These are phyloP conservation scores for Simplicillium sp. DNA, from an alignment of 2,329 filamentous ascomycete species.

Conservation along the genomic window DNA sequence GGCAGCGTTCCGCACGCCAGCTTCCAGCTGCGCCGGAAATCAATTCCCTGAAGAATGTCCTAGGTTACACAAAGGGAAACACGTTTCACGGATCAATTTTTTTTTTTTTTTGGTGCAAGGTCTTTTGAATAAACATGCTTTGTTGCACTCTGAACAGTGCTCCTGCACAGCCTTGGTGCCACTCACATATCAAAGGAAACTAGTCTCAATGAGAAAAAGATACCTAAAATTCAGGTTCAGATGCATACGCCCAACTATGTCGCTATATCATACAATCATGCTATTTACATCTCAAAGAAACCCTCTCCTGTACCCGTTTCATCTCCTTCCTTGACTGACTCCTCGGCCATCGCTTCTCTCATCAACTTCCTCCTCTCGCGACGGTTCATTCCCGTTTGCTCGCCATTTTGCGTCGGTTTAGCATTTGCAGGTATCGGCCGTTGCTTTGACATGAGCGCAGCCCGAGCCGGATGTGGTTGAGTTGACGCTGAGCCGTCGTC, in stretches of 20 bases:
- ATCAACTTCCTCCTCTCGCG: constrained; percentile 24
- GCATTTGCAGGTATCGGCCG: constrained; percentile 9
- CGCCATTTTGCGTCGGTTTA: constrained; percentile 13
- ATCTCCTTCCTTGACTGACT: constrained; percentile 24
- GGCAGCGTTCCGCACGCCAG: too few relatives aligned
- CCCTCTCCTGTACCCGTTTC: constrained; percentile 44
- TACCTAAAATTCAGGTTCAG: background rate
- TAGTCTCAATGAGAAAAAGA: too few relatives aligned
- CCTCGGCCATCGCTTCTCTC: constrained; percentile 20
- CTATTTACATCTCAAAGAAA: constrained; percentile 39
- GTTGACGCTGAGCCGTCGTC: constrained; percentile 3
- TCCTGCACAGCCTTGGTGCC: too few relatives aligned
- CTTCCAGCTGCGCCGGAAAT: too few relatives aligned
- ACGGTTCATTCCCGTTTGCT: constrained; percentile 20
- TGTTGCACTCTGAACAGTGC: too few relatives aligned
- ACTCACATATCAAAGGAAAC: too few relatives aligned
- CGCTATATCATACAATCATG: constrained; percentile 1
- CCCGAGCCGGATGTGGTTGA: constrained; percentile 3
- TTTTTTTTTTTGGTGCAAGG: too few relatives aligned
- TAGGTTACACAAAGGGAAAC: too few relatives aligned
- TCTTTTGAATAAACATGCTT: too few relatives aligned
- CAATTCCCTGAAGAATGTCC: too few relatives aligned
- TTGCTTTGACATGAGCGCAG: constrained; percentile 7
- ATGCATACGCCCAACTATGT: background rate
- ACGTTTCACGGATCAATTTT: too few relatives aligned